Evolutionary conservation across 1,284 basidiomycete species (phyloP), one percentile per base, ranked within the genome.

Genomic region (Coniferiporia weirii): DNA sequence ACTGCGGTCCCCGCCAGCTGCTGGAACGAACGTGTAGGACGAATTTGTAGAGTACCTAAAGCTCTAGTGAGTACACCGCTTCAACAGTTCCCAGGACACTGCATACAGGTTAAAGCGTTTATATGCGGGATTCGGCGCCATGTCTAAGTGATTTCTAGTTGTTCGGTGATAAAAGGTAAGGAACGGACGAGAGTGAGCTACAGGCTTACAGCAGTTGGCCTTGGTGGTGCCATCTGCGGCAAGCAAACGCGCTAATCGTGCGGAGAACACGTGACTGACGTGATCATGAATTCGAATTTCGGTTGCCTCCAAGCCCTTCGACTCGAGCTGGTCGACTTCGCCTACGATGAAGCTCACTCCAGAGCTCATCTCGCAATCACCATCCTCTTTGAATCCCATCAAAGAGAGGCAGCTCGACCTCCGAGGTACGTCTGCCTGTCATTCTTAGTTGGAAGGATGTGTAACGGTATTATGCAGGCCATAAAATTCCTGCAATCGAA

Each of bases 401-500:
- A 95, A 94, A 75, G 95, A 99, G 73, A 84, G 97, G 60, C 92
- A 98, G 76, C 82, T 99, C 61, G 95, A 98, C 71, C 83, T 98
- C 54, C 78, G 95, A 83, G 95, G 95, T 93, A 69, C 69, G 86
- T 74, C 27, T 40, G 5, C 38, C 57, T 63, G 49, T 59, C 45
- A 64, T 58, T 48, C 27, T 60, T 60, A 52, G 15, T 1, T 3
- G 9, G 38, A 3, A 40, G 15, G 38, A 10, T 12, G 38, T 40
- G 9, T 15, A 40, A 10, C 15, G 9, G 38, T 40, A 32, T 34
- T 40, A 52, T 53, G 52, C 66, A 96, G 94, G 95, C 61, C 91
- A 93, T 75, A 96, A 95, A 83, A 98, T 99, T 69, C 94, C 95
- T 49, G 87, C 92, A 55, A 99, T 99, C 71, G 97, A 99, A 86